These are phyloP conservation scores for Agrocybe pediades DNA, from an alignment of 768 basidiomycete genomes.

Conservation along the genomic window DNA sequence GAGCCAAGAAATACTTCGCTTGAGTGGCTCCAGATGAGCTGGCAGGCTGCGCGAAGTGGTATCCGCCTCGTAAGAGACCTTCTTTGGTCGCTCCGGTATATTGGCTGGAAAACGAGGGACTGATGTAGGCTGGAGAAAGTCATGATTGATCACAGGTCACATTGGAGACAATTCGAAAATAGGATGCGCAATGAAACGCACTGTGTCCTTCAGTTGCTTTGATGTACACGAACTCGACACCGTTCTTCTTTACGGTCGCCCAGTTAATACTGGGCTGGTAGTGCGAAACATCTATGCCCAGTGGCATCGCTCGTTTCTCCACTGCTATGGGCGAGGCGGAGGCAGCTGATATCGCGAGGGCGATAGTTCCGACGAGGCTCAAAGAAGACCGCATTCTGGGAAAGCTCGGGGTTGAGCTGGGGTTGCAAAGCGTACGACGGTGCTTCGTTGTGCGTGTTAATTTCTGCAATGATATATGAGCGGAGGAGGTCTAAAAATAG, in stretches of 20 bases:
- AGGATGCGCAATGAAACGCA: neutral
- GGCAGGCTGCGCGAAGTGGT: slow-evolving; percentile 64
- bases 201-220: neutral
- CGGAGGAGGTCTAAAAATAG: no score
- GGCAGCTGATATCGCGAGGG: neutral
- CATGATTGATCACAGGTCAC: no score
- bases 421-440: no score
- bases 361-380: no score
- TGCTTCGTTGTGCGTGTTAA: no score
- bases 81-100: slow-evolving; percentile 58
- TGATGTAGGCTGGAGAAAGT: slow-evolving; percentile 36
- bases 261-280: neutral
- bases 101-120: slow-evolving; percentile 47
- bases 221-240: neutral
- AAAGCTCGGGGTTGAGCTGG: no score
- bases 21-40: slow-evolving; percentile 56
- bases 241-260: neutral
- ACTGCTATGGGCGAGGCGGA: neutral
- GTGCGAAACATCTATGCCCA: neutral
- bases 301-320: neutral
- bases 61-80: slow-evolving; percentile 58
- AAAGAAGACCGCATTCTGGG: no score
- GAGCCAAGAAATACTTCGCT: slow-evolving; percentile 56
- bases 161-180: neutral
- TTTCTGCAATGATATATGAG: no score